Evolutionary conservation across 345 rosid species (phyloP), one percentile per base, ranked within the genome.

Genomic region (Corchorus capsularis): DNA sequence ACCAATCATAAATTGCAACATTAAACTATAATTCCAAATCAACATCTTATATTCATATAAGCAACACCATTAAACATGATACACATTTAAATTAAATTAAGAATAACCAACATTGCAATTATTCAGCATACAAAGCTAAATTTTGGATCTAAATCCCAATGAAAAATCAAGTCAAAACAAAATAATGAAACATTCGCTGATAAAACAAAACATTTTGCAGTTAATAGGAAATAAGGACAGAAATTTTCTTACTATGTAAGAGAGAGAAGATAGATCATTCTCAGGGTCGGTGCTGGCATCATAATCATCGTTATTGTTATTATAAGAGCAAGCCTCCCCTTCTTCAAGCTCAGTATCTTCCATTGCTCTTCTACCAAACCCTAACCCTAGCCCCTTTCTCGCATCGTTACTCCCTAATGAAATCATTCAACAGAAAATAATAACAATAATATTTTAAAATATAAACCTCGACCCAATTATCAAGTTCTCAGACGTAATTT

Each of bases 321-420:
- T 81, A 73, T 86, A 88, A 20, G 89, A 86, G 83, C 84, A 90
- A 77, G 94, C 94, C 77, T 90, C 94, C 77, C 94, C 94, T 82
- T 90, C 92, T 83, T 90, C 94, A 78, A 88, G 92, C 77, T 90
- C 92, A 70, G 84, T 83, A 79, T 90, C 94, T 75, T 83, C 91
- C 89, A 87, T 87, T 12, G 43, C 77, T 81, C 73, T 69, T 32
- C 59, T 76, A 78, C 71, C 79, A 76, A 83, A 79, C 77, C 85
- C 86, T 74, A 85, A 82, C 76, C 84, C 89, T 81, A 89, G 78
- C 63, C 85, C 86, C 83, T 83, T 78, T 75, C 79, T 70, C 76
- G 74, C 86, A 87, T 86, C 85, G 59, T 81, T 84, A 76, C 77
- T 84, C 59, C 87, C 86, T 75, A 87, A 82, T 55, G 85, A 82